Evolutionary conservation across 768 basidiomycete species (phyloP).

Genomic region (Xanthoconium purpureum): DNA sequence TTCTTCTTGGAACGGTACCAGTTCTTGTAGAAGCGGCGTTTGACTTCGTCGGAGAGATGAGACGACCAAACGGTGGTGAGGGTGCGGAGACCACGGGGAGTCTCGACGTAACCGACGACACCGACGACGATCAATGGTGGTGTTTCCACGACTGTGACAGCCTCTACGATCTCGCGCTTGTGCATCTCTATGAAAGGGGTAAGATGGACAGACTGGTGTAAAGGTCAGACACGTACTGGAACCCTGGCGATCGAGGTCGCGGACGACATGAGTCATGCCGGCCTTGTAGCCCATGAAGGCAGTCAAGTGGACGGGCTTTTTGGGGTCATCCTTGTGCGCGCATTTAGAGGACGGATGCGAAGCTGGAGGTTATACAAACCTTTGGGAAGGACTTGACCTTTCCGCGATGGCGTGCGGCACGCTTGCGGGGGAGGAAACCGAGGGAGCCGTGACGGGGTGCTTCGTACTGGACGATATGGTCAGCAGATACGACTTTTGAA

Average conservation of each 20-base stretch:
- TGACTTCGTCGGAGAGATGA: constrained; percentile 96
- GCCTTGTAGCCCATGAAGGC: constrained; percentile 99
- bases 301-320: constrained; percentile 98
- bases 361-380: constrained; percentile 44
- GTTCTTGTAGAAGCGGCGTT: constrained; percentile 99
- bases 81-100: constrained; percentile 96
- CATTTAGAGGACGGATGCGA: constrained; percentile 6
- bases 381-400: constrained; percentile 99
- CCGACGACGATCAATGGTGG: constrained; percentile 96
- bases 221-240: constrained; percentile 70
- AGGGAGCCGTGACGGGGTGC: constrained; percentile 97
- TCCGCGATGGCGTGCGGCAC: constrained; percentile 94
- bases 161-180: constrained; percentile 99
- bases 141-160: constrained; percentile 93
- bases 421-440: constrained; percentile 95
- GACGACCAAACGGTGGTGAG: constrained; percentile 99
- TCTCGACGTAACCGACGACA: constrained; percentile 99
- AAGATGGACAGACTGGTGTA: background rate
- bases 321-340: constrained; percentile 85
- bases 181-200: constrained; percentile 82
- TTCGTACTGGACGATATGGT: constrained; percentile 70
- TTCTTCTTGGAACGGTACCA: constrained; percentile 99
- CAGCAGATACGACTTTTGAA: constrained; percentile 4
- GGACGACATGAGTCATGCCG: constrained; percentile 99
- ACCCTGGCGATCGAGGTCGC: constrained; percentile 98